Percentiles rank a stretch among this genome's conserved stretches.
Conservation (phyloP, 2,329 filamentous ascomycete species). For the Botrytis fragariae region DNA sequence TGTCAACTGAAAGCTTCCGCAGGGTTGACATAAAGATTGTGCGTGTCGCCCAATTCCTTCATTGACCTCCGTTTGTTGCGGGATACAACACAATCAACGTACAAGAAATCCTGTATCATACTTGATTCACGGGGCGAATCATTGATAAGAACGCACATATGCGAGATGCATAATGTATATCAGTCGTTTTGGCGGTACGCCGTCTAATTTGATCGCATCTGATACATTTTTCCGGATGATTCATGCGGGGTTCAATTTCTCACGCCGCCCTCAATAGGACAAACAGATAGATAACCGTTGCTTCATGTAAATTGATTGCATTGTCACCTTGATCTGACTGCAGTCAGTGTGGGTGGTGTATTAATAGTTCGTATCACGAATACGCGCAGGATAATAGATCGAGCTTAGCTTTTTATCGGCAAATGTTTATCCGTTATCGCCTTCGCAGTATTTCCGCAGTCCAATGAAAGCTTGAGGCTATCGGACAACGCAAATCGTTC, state of each 20-base stretch:
- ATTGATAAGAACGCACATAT: not conserved
- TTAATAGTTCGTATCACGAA: not conserved
- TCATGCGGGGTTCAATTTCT: not conserved
- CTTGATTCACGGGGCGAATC: not conserved
- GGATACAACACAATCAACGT: not conserved
- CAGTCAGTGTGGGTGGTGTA: not conserved
- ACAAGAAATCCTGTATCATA: not conserved
- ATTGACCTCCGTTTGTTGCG: not conserved
- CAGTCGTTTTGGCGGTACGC: not conserved
- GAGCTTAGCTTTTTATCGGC: not conserved
- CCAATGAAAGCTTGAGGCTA: not conserved
- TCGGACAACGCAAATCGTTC: not conserved
- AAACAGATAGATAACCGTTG: slow-evolving; percentile 1
- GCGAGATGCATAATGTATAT: not conserved
- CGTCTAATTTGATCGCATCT: slow-evolving; percentile 2
- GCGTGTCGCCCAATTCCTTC: slow-evolving; percentile 3
- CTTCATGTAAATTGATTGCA: not conserved
- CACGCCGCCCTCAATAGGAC: not conserved
- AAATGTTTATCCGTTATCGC: not conserved
- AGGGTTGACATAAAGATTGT: not conserved
- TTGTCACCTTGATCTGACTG: not conserved
- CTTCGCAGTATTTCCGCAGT: not conserved
- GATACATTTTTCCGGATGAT: slow-evolving; percentile 1
- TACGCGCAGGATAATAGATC: not conserved
- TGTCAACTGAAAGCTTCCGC: not conserved